Conservation (phyloP, 441 rosid species). For the Populus hybrid region DNA sequence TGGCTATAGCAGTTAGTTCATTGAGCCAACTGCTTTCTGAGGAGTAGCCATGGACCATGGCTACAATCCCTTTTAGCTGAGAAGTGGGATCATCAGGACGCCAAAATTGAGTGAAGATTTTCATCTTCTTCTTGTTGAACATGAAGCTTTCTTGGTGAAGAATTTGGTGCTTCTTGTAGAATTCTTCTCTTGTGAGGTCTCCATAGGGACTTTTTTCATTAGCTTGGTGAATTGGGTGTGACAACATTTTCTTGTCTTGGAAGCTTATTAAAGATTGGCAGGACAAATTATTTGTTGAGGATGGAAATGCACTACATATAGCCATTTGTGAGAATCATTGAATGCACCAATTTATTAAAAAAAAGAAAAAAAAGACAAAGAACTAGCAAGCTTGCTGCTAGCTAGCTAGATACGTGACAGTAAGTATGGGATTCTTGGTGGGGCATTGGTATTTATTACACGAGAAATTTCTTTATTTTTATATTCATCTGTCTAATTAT, state of each 20-base stretch:
- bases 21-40: constrained; percentile 35
- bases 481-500: too few relatives aligned
- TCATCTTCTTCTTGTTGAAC: constrained; percentile 22
- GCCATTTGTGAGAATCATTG: background rate
- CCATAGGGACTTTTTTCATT: constrained; percentile 31
- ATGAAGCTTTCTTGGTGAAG: constrained; percentile 23
- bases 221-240: constrained; percentile 31
- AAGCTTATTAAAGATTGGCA: background rate
- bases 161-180: constrained; percentile 28
- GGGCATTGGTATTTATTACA: background rate
- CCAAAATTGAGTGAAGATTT: constrained; percentile 36
- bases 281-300: background rate
- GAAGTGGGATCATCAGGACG: background rate
- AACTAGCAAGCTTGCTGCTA: background rate
- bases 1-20: constrained; percentile 32
- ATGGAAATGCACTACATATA: background rate
- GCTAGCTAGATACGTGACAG: background rate
- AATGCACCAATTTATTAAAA: background rate
- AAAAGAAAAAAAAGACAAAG: background rate
- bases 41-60: constrained; percentile 37
- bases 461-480: background rate
- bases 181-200: constrained; percentile 28
- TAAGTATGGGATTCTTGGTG: background rate
- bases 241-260: constrained; percentile 5
- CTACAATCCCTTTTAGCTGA: constrained; percentile 24